Base-by-base conservation (phyloP, 2,329 filamentous ascomycete genomes). In the Pyrenophora teres region DNA sequence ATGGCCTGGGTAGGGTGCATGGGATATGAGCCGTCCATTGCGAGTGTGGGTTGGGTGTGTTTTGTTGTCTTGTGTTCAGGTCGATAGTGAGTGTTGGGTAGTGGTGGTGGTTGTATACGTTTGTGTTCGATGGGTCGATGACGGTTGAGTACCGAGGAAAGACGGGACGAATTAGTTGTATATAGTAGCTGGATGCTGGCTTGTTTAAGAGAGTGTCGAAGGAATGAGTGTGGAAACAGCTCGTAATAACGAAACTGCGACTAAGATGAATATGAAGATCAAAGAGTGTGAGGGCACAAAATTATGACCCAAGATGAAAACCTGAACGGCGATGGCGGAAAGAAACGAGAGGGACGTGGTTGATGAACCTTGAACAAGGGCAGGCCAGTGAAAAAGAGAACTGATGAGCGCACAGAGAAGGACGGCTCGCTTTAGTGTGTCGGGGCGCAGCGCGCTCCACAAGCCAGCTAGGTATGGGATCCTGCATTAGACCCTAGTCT, bases 1-100 rank as follows among this genome's bases (percentile, higher is more conserved):
- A 89, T 84, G 67, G 82, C 74, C 74, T 78, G 75, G 63, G 77
- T 59, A 52, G 76, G 71, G 69, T 77, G 76, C 67, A 80, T 76
- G 58, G 76, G 71, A 67, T 81, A 81, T 82, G 84, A 67, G 76
- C 83, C 75, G 69, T 90, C 87, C 88, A 91, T 91, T 78, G 77
- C 55, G 54, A 52, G 54, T 51, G 45, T 27, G 32, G 35, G n/a
- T 15, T 12, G n/a, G 10, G 25, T 41, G 39, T 30, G 23, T 4
- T 30, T 15, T 32, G 40, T 7, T n/a, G 25, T 32, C 10, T 30
- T 38, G 27, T 31, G 23, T 47, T 47, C 25, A 31, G 37, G 40
- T 39, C 31, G 40, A 6, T 47, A 16, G n/a, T 44, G 23, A 32
- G 12, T 15, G 21, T 49, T 38, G 37, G 37, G 40, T 13, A 25